These are phyloP conservation scores for Hirschioporus abietinus DNA, from an alignment of 768 basidiomycete species.

Conservation along the genomic window DNA sequence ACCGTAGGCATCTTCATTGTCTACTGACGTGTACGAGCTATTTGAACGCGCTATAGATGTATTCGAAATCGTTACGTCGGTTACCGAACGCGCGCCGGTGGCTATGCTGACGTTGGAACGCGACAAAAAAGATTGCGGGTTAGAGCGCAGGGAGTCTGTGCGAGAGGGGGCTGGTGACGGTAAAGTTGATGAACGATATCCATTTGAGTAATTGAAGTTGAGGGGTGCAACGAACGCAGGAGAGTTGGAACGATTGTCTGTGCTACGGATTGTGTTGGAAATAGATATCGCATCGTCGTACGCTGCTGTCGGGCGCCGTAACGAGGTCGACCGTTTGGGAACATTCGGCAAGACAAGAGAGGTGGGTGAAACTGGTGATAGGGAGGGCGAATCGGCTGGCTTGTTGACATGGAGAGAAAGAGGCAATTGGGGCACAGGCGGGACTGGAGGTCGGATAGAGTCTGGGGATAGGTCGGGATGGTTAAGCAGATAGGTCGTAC, in stretches of 20 bases:
- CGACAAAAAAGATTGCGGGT: neutral
- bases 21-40: neutral
- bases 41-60: neutral
- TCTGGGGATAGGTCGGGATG: conserved; percentile 2
- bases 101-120: too few species aligned
- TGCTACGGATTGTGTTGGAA: neutral
- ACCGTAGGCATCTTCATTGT: neutral
- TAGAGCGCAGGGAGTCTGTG: neutral
- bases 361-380: neutral
- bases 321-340: neutral
- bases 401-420: neutral
- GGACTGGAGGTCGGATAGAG: neutral
- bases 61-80: neutral
- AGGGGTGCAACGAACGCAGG: neutral
- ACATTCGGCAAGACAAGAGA: neutral
- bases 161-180: neutral
- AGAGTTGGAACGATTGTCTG: neutral
- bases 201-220: neutral
- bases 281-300: neutral
- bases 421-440: neutral
- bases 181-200: neutral
- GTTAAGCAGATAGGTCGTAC: conserved; percentile 3
- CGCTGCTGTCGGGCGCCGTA: neutral
- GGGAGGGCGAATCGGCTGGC: neutral
- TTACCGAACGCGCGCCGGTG: neutral